phyloP scores from a whole-genome alignment of 2,329 filamentous ascomycete genomes.

The Alternaria conjuncta region DNA sequence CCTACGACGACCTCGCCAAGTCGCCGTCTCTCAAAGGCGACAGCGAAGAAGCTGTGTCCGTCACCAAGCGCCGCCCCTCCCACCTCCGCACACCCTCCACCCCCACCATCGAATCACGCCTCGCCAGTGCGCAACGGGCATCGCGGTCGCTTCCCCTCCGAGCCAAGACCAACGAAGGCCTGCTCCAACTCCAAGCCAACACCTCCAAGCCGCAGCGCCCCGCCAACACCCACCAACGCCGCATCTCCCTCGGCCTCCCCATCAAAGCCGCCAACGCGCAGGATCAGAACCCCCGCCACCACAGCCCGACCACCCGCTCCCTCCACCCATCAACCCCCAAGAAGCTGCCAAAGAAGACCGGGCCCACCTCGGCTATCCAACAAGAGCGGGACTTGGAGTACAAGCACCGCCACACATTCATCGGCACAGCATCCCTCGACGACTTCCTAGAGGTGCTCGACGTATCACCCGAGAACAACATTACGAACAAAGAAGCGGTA shows the following conservation, averaged over 20 bases:
- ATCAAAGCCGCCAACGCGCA: slow-evolving; percentile 15
- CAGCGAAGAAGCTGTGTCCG: slow-evolving; percentile 9
- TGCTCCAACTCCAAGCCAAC: slow-evolving; percentile 28
- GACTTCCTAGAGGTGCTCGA: slow-evolving; percentile 39
- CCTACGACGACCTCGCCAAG: slow-evolving; percentile 13
- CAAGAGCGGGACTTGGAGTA: slow-evolving; percentile 39
- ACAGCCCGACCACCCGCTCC: slow-evolving; percentile 11
- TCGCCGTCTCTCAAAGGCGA: slow-evolving; percentile 17
- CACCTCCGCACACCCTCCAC: slow-evolving; percentile 23
- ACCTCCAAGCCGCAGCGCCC: slow-evolving; percentile 15
- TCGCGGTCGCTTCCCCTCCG: slow-evolving; percentile 19
- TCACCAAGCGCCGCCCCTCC: slow-evolving; percentile 18
- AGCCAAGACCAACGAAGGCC: slow-evolving; percentile 29
- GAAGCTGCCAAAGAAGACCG: slow-evolving; percentile 12
- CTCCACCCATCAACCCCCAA: slow-evolving; percentile 6
- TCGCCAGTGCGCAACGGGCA: slow-evolving; percentile 13
- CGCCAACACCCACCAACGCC: slow-evolving; percentile 23
- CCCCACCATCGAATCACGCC: slow-evolving; percentile 19
- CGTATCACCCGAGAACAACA: slow-evolving; percentile 21
- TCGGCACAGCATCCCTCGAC: slow-evolving; percentile 41
- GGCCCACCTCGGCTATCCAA: slow-evolving; percentile 11
- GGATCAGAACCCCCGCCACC: slow-evolving; percentile 4
- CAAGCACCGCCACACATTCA: slow-evolving; percentile 43
- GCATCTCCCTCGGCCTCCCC: slow-evolving; percentile 30
- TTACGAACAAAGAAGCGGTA: slow-evolving; percentile 26